These are phyloP conservation scores for Colletotrichum karsti DNA, from an alignment of 2,329 filamentous ascomycete genomes.

Conservation along the genomic window DNA sequence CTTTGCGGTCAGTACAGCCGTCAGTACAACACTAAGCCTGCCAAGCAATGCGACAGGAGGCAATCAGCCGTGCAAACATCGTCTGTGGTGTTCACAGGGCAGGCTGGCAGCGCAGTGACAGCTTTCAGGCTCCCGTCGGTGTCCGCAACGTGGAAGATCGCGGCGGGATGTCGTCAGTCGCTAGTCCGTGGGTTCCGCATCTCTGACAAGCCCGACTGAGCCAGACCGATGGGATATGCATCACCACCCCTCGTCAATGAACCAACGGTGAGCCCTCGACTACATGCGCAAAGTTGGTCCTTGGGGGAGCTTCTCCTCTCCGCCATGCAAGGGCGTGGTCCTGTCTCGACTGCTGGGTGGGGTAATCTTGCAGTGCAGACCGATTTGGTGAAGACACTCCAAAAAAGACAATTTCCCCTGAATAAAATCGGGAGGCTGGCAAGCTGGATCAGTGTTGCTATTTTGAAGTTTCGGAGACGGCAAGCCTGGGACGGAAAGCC, in stretches of 20 bases:
- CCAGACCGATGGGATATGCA: constrained; percentile 1
- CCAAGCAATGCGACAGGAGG: neutral
- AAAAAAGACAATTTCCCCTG: neutral
- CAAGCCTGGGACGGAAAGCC: neutral
- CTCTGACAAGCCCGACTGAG: neutral
- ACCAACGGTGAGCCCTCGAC: constrained; percentile 3
- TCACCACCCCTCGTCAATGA: constrained; percentile 1
- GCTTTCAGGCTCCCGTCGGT: neutral
- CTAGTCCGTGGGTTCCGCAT: constrained; percentile 10
- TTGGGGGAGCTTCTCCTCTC: no score
- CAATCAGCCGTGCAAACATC: neutral
- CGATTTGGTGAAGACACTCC: neutral
- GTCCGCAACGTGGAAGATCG: neutral
- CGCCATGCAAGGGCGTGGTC: constrained; percentile 3
- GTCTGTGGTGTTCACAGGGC: neutral
- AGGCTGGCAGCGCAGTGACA: neutral
- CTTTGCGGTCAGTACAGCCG: neutral
- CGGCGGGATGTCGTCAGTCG: neutral
- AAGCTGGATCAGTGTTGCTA: constrained; percentile 1
- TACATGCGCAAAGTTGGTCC: neutral
- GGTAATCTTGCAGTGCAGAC: neutral
- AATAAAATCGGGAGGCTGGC: constrained; percentile 19
- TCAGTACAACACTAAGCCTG: neutral
- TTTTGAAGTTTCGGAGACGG: neutral
- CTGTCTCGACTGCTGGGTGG: neutral